A percentile compares a stretch with the other conserved stretches of the same genome.
Conservation (phyloP, 768 basidiomycete species). For the Agaricus bisporus region DNA sequence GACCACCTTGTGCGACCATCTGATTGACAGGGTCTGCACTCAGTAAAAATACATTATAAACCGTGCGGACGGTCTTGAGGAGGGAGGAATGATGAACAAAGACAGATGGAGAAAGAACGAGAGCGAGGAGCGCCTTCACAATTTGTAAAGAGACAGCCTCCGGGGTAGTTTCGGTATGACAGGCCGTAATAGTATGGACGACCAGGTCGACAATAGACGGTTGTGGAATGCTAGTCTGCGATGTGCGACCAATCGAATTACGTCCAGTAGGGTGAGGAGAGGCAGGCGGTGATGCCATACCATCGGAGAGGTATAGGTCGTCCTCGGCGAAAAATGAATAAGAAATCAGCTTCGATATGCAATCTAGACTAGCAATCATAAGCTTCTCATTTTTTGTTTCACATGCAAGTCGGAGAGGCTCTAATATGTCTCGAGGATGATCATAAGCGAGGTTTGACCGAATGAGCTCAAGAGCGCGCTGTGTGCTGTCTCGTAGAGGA, state of each 20-base stretch:
- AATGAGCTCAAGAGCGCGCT: conserved; percentile 78
- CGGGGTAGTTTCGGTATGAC: conserved; percentile 82
- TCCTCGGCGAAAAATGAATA: conserved; percentile 93
- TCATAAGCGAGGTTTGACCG: conserved; percentile 69
- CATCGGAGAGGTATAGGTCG: conserved; percentile 27
- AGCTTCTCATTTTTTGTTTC: conserved; percentile 92
- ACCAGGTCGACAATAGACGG: conserved; percentile 89
- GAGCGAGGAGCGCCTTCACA: conserved; percentile 86
- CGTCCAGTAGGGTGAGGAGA: conserved; percentile 52
- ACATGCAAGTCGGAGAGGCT: conserved; percentile 93
- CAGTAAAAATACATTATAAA: conserved; percentile 96
- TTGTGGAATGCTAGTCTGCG: conserved; percentile 45
- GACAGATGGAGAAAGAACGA: conserved; percentile 81
- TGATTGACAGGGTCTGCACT: conserved; percentile 90
- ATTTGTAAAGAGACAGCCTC: conserved; percentile 94
- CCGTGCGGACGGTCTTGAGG: conserved; percentile 93
- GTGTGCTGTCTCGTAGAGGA: conserved; percentile 78
- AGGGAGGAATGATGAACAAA: conserved; percentile 94
- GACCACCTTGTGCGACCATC: conserved; percentile 95
- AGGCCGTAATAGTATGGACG: conserved; percentile 89
- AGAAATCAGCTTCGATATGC: conserved; percentile 95
- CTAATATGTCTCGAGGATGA: conserved; percentile 82
- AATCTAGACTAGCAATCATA: conserved; percentile 95
- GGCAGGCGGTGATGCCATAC: conserved; percentile 68
- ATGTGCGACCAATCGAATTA: conserved; percentile 33